Conservation (phyloP, 441 rosid species). For the Populus hybrid region DNA sequence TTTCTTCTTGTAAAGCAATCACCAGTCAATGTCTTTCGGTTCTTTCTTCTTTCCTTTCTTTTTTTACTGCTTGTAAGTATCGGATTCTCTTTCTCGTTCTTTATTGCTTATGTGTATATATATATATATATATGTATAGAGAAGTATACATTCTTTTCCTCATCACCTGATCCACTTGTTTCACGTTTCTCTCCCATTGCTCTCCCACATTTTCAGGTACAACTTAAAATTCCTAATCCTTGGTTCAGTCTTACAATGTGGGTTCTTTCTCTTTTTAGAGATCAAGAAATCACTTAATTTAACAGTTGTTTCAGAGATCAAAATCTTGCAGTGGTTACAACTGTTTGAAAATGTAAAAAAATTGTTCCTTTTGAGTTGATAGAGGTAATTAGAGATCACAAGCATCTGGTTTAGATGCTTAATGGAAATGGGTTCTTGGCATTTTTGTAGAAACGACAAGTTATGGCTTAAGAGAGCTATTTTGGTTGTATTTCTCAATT, state of each 20-base stretch:
- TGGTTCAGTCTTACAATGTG: not conserved
- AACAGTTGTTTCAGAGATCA: not conserved
- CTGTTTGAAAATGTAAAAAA: not conserved
- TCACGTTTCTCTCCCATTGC: conserved; percentile 16
- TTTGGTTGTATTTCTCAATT: not conserved
- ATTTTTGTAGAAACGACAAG: not conserved
- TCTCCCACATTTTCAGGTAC: not conserved
- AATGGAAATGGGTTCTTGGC: not conserved
- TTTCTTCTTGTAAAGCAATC: not conserved
- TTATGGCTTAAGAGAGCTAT: not conserved
- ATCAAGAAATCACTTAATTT: not conserved
- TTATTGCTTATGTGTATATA: not conserved
- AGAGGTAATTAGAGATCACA: not conserved
- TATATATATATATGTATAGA: not conserved
- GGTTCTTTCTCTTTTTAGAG: not conserved
- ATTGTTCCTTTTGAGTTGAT: not conserved
- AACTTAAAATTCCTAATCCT: not conserved
- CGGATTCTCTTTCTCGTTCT: conserved; percentile 10
- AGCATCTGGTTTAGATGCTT: not conserved
- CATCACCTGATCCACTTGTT: conserved; percentile 17
- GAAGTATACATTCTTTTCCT: not conserved
- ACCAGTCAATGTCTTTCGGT: not conserved
- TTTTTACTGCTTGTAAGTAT: not conserved
- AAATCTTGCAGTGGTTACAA: not conserved
- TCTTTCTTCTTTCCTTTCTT: too few relatives aligned